phyloP scores from a whole-genome alignment of 257 asterid genomes.

The Leptodermis oblonga region DNA sequence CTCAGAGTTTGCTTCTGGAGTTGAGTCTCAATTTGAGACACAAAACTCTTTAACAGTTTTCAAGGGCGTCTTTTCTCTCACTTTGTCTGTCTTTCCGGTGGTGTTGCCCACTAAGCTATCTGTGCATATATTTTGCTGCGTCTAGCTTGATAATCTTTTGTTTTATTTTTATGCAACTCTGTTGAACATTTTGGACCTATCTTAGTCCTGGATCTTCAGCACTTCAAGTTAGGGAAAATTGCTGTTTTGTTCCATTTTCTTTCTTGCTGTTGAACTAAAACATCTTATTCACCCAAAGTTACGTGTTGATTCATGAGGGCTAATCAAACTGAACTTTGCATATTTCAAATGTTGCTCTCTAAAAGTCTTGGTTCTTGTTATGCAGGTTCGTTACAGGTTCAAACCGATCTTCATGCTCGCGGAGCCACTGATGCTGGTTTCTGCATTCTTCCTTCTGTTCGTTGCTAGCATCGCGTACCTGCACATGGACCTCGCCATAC shows the following conservation, averaged over 20 bases:
- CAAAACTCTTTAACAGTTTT: no score
- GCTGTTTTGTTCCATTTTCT: slow-evolving; percentile 2
- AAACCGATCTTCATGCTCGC: slow-evolving; percentile 86
- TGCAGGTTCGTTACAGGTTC: slow-evolving; percentile 95
- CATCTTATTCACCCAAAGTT: neutral
- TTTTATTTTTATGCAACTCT: neutral
- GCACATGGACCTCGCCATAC: slow-evolving; percentile 70
- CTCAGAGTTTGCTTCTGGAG: neutral
- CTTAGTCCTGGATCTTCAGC: neutral
- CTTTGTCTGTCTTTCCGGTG: no score
- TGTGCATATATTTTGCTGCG: no score
- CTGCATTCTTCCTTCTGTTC: slow-evolving; percentile 77
- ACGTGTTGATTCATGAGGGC: neutral
- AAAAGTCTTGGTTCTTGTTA: neutral
- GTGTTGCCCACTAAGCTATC: neutral
- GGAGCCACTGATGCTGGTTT: slow-evolving; percentile 83
- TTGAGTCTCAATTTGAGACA: no score
- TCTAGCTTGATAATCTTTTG: neutral
- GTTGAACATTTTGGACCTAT: neutral
- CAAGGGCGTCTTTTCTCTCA: no score
- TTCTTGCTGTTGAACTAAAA: neutral
- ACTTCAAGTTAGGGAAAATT: neutral
- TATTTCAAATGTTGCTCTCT: neutral
- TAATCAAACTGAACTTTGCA: neutral
- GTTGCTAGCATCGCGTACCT: slow-evolving; percentile 66